Evolutionary conservation across 2,329 filamentous ascomycete genomes (phyloP).

Genomic region (Hymenoscyphus repandus): DNA sequence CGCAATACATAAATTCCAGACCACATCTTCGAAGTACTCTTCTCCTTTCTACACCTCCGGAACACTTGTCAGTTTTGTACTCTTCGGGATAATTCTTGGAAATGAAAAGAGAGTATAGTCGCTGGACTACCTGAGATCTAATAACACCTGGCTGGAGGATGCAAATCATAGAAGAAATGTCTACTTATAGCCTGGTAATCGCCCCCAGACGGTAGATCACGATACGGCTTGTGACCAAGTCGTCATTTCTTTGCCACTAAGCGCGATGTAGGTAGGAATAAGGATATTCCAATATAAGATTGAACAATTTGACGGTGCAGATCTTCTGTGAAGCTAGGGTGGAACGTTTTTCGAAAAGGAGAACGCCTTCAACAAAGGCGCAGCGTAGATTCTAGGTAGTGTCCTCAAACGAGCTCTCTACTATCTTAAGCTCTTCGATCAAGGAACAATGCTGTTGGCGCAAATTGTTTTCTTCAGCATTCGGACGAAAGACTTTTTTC

Average conservation of each 20-base stretch:
- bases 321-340: background rate
- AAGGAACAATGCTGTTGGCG: too few species aligned
- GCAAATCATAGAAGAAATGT: too few species aligned
- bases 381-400: background rate
- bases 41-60: conserved; percentile 23
- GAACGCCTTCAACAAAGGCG: conserved; percentile 20
- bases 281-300: conserved; percentile 16
- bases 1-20: conserved; percentile 18
- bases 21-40: conserved; percentile 28
- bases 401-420: too few species aligned
- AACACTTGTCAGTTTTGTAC: too few species aligned
- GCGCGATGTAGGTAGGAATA: conserved; percentile 19
- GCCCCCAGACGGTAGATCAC: conserved; percentile 13
- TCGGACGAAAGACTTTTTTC: too few species aligned
- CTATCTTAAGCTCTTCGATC: too few species aligned
- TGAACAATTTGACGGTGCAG: background rate
- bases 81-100: too few species aligned
- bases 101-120: too few species aligned
- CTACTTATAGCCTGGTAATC: conserved; percentile 17
- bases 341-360: conserved; percentile 8
- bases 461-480: too few species aligned
- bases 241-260: conserved; percentile 11
- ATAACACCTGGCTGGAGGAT: too few species aligned
- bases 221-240: conserved; percentile 12
- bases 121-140: too few species aligned